A percentile compares a stretch with the other conserved stretches of the same genome.
Conservation (phyloP, 352 stramenopile species). For the Phytophthora nicotianae region DNA sequence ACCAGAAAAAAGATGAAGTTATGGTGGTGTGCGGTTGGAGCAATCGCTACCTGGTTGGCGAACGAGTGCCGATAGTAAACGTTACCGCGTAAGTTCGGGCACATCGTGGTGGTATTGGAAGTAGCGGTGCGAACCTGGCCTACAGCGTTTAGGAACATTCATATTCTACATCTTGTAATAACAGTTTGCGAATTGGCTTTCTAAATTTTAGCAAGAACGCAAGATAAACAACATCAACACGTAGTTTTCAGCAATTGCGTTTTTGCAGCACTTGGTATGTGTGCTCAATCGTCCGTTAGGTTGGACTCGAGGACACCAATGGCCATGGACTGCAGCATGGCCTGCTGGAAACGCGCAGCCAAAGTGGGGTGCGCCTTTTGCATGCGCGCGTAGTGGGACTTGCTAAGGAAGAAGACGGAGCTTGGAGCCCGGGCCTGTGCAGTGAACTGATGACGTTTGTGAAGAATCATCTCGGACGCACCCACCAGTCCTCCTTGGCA, state of each 20-base stretch:
- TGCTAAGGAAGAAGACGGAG: conserved; percentile 86
- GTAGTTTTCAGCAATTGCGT: conserved; percentile 16
- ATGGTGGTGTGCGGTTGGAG: conserved; percentile 2
- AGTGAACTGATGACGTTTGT: conserved; percentile 84
- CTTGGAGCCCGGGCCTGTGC: conserved; percentile 67
- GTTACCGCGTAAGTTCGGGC: neutral
- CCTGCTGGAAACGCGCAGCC: conserved; percentile 80
- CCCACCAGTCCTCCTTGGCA: conserved; percentile 82
- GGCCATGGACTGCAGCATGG: conserved; percentile 87
- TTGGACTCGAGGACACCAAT: conserved; percentile 87
- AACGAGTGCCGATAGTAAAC: conserved; percentile 9
- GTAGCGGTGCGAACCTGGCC: conserved; percentile 18
- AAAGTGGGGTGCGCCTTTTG: conserved; percentile 67
- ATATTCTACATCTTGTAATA: conserved; percentile 46
- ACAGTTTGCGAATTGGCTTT: conserved; percentile 34
- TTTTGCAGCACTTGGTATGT: conserved; percentile 7
- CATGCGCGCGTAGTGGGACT: conserved; percentile 72
- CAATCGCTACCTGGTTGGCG: neutral
- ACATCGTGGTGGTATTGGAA: neutral
- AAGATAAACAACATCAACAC: conserved; percentile 10
- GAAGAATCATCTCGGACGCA: conserved; percentile 79
- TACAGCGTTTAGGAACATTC: conserved; percentile 30
- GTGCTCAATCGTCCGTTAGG: conserved; percentile 69
- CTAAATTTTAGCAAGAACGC: neutral
- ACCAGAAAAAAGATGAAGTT: conserved; percentile 27